A percentile compares a stretch with the other conserved stretches of the same genome.
These are phyloP conservation scores for Wilcoxina mikolae DNA, from an alignment of 495 filamentous ascomycete species.

Conservation along the genomic window DNA sequence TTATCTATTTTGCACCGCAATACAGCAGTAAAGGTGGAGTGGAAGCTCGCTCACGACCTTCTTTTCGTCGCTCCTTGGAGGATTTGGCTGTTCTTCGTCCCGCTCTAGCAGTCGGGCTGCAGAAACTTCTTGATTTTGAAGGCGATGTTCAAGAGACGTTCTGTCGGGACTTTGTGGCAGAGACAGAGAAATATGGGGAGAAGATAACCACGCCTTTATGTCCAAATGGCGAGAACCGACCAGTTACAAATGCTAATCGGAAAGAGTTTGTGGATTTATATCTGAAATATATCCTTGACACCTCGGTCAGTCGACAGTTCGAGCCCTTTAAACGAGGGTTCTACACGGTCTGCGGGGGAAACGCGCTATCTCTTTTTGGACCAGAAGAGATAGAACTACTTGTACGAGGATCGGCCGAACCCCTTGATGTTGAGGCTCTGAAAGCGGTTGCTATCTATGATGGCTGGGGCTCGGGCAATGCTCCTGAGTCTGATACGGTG, in stretches of 20 bases:
- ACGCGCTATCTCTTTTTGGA: constrained; percentile 78
- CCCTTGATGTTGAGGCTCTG: constrained; percentile 62
- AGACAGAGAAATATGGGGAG: constrained; percentile 64
- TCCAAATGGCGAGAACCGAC: constrained; percentile 52
- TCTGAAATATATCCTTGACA: constrained; percentile 66
- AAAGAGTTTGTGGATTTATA: constrained; percentile 83
- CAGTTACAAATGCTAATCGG: constrained; percentile 74
- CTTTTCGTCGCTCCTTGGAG: constrained; percentile 58
- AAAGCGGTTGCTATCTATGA: constrained; percentile 71
- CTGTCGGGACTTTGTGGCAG: constrained; percentile 68
- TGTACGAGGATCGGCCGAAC: constrained; percentile 73
- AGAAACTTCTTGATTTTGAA: constrained; percentile 63
- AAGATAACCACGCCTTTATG: constrained; percentile 54
- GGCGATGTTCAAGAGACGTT: constrained; percentile 74
- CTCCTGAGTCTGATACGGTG: constrained; percentile 46
- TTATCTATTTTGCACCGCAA: constrained; percentile 40
- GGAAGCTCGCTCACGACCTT: constrained; percentile 41
- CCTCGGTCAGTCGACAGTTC: constrained; percentile 64
- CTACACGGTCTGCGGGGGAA: constrained; percentile 82
- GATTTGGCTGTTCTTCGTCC: constrained; percentile 80
- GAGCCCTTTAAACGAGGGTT: constrained; percentile 94
- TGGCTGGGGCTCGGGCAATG: constrained; percentile 42
- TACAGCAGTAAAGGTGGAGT: constrained; percentile 44
- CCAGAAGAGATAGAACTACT: constrained; percentile 89
- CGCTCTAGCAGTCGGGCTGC: constrained; percentile 58